These are phyloP conservation scores for Infundibulicybe gibba DNA, from an alignment of 768 basidiomycete genomes.

Conservation along the genomic window DNA sequence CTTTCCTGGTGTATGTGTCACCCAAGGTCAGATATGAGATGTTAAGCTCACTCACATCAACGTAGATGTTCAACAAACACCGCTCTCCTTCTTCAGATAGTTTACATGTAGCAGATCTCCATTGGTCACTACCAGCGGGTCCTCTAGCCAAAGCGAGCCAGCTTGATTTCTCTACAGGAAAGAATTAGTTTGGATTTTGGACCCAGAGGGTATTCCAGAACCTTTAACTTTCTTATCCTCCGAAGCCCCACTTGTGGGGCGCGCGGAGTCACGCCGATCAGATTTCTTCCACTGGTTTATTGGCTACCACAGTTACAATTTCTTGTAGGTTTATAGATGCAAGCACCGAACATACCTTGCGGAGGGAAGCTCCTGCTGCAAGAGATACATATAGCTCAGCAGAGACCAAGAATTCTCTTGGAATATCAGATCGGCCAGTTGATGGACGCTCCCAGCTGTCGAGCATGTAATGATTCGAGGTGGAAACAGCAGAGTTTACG, in stretches of 20 bases:
- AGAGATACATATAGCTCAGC: constrained; percentile 62
- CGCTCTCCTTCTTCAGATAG: constrained; percentile 64
- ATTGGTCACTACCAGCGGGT: constrained; percentile 51
- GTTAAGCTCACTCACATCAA: constrained; percentile 52
- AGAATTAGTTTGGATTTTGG: not conserved
- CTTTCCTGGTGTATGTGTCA: constrained; percentile 50
- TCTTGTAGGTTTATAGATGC: constrained; percentile 6
- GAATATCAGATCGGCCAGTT: constrained; percentile 13
- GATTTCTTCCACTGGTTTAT: constrained; percentile 45
- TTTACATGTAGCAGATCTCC: constrained; percentile 72
- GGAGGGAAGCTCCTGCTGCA: constrained; percentile 42
- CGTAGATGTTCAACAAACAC: constrained; percentile 68
- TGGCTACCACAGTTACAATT: constrained; percentile 26
- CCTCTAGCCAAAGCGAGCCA: constrained; percentile 62
- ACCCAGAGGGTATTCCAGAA: constrained; percentile 11
- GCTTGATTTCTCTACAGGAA: constrained; percentile 59
- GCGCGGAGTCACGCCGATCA: constrained; percentile 47
- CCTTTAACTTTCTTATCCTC: constrained; percentile 64
- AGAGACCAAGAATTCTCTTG: constrained; percentile 55
- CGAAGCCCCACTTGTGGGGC: constrained; percentile 16
- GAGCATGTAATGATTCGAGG: constrained; percentile 20
- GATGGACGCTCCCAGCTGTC: constrained; percentile 25
- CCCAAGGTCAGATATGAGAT: constrained; percentile 1
- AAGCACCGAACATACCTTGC: constrained; percentile 44
- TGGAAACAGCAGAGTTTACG: not conserved